Evolutionary conservation across 164 flowering plant species (phyloP).

Genomic region (Hamamelis virginiana): DNA sequence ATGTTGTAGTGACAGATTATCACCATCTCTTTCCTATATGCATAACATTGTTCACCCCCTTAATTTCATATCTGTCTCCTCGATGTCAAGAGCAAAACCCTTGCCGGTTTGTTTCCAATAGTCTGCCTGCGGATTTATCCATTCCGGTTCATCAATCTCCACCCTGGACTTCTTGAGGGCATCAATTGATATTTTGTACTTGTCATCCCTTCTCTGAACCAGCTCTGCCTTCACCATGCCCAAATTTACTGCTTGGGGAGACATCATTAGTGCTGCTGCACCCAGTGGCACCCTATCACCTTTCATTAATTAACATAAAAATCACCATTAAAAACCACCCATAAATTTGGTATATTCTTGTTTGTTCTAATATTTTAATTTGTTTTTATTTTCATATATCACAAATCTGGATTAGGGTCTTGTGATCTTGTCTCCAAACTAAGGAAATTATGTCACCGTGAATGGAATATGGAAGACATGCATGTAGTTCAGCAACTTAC

Average conservation of each 20-base stretch:
- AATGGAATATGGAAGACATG: too few relatives aligned
- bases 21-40: too few relatives aligned
- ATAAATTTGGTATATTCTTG: too few relatives aligned
- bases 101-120: slow-evolving; percentile 66
- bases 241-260: slow-evolving; percentile 55
- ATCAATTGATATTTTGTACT: slow-evolving; percentile 45
- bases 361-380: too few relatives aligned
- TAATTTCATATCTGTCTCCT: slow-evolving; percentile 47
- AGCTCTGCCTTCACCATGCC: slow-evolving; percentile 56
- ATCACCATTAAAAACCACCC: too few relatives aligned
- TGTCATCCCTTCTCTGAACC: slow-evolving; percentile 51
- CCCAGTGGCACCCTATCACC: slow-evolving; percentile 82
- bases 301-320: too few relatives aligned
- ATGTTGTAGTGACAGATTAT: too few relatives aligned
- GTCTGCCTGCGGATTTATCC: slow-evolving; percentile 59
- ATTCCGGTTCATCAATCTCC: slow-evolving; percentile 47
- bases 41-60: too few relatives aligned
- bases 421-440: too few relatives aligned
- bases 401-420: too few relatives aligned
- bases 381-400: too few relatives aligned
- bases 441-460: too few relatives aligned
- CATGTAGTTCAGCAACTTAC: slow-evolving; percentile 24
- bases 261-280: slow-evolving; percentile 77
- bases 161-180: slow-evolving; percentile 33
- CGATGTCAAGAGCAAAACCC: slow-evolving; percentile 61